Evolutionary conservation across 1,284 basidiomycete species (phyloP).

Genomic region (Melanopsichium pennsylvanicum): DNA sequence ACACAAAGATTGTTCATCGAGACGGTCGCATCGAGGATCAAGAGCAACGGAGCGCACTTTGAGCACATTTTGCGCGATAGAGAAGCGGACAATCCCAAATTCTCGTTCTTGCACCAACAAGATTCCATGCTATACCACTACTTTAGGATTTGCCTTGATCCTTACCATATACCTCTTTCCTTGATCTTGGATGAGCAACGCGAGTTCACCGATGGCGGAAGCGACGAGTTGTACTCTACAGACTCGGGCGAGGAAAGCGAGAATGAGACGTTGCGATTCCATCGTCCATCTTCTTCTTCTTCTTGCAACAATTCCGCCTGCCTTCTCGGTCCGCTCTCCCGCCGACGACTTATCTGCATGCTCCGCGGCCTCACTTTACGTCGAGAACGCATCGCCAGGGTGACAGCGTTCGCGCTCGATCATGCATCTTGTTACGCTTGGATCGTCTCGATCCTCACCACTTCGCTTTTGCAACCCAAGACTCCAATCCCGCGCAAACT

Average conservation of each 20-base stretch:
- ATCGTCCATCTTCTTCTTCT: slow-evolving; percentile 77
- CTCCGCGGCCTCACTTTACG: slow-evolving; percentile 84
- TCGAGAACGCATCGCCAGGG: slow-evolving; percentile 87
- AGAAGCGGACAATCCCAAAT: slow-evolving; percentile 82
- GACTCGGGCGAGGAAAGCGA: slow-evolving; percentile 95
- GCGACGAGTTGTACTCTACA: slow-evolving; percentile 77
- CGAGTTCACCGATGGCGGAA: slow-evolving; percentile 27
- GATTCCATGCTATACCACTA: slow-evolving; percentile 71
- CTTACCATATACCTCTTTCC: slow-evolving; percentile 69
- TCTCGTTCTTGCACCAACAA: slow-evolving; percentile 75
- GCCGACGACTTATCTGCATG: slow-evolving; percentile 85
- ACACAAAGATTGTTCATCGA: slow-evolving; percentile 75
- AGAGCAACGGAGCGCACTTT: slow-evolving; percentile 79
- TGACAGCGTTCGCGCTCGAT: slow-evolving; percentile 93
- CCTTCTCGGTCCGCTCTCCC: slow-evolving; percentile 76
- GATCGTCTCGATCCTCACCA: slow-evolving; percentile 65
- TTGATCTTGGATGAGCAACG: not conserved
- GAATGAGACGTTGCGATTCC: slow-evolving; percentile 77
- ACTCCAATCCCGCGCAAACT: slow-evolving; percentile 96
- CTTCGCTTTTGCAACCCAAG: slow-evolving; percentile 71
- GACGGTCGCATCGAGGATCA: slow-evolving; percentile 83
- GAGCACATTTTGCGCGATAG: slow-evolving; percentile 78
- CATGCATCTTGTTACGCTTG: slow-evolving; percentile 78
- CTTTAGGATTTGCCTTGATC: slow-evolving; percentile 79
- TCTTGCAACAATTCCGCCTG: slow-evolving; percentile 69